Percentiles rank a stretch among this genome's conserved stretches.
These are phyloP conservation scores for Fusarium cicatricum DNA, from an alignment of 2,329 filamentous ascomycete genomes.

Conservation along the genomic window DNA sequence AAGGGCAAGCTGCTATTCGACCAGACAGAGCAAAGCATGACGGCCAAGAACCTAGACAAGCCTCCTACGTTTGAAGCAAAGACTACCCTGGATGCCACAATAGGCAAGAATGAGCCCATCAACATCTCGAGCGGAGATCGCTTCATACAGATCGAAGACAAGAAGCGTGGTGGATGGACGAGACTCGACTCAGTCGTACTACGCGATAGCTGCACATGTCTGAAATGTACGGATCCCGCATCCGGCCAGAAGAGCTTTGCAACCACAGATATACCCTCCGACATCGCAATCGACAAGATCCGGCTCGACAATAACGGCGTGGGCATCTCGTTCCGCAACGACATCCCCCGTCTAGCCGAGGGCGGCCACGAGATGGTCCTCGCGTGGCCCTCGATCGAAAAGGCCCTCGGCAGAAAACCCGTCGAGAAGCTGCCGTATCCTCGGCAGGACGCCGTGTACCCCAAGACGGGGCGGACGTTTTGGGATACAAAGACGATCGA, in stretches of 20 bases:
- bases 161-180: slow-evolving; percentile 31
- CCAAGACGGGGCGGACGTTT: slow-evolving; percentile 46
- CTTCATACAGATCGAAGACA: slow-evolving; percentile 41
- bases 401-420: slow-evolving; percentile 38
- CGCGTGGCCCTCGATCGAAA: slow-evolving; percentile 49
- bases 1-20: neutral
- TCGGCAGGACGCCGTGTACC: slow-evolving; percentile 40
- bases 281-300: slow-evolving; percentile 46
- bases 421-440: slow-evolving; percentile 36
- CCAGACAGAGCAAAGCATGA: slow-evolving; percentile 3
- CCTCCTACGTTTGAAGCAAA: slow-evolving; percentile 26
- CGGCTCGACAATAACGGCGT: slow-evolving; percentile 52
- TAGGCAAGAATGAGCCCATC: slow-evolving; percentile 16
- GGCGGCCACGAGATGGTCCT: slow-evolving; percentile 47
- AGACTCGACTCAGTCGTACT: slow-evolving; percentile 46
- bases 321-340: slow-evolving; percentile 66
- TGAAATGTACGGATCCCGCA: slow-evolving; percentile 61
- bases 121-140: slow-evolving; percentile 40
- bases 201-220: slow-evolving; percentile 64
- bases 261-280: slow-evolving; percentile 50
- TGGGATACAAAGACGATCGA: slow-evolving; percentile 54
- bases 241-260: slow-evolving; percentile 67
- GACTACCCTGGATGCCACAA: slow-evolving; percentile 7
- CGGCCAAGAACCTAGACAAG: slow-evolving; percentile 12
- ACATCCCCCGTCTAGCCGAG: slow-evolving; percentile 47